phyloP scores from a whole-genome alignment of 257 asterid genomes.

The Datura wrightii region DNA sequence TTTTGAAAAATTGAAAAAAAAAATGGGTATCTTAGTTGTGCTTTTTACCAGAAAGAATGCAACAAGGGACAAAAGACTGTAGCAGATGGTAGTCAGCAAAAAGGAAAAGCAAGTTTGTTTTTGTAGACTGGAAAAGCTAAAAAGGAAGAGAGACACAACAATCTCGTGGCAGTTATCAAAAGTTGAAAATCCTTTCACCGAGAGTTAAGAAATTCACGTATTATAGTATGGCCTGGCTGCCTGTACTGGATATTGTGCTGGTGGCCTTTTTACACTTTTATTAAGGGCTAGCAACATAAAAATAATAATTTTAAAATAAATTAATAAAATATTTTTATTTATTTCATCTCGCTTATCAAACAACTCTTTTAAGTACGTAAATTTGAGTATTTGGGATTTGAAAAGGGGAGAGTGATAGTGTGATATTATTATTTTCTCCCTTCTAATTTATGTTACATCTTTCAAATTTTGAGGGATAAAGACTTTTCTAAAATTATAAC shows the following conservation, averaged over 20 bases:
- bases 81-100: constrained; percentile 39
- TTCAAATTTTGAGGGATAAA: no score
- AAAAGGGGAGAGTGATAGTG: no score
- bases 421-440: not conserved
- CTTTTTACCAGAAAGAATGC: constrained; percentile 25
- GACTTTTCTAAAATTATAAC: no score
- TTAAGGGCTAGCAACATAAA: no score
- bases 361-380: no score
- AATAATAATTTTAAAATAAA: no score
- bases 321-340: no score
- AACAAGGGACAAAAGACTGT: constrained; percentile 55
- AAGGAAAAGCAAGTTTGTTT: constrained; percentile 40
- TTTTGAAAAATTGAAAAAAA: no score
- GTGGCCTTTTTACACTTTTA: no score
- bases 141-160: constrained; percentile 55
- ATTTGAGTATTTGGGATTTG: no score
- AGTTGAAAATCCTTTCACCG: constrained; percentile 36
- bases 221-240: not conserved
- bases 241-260: constrained; percentile 25
- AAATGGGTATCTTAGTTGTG: not conserved
- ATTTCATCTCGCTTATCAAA: no score
- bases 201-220: constrained; percentile 51
- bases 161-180: constrained; percentile 90
- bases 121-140: constrained; percentile 45
- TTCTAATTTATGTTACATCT: no score